Base-by-base conservation (phyloP, 768 basidiomycete genomes). In the Dentipellis fragilis region DNA sequence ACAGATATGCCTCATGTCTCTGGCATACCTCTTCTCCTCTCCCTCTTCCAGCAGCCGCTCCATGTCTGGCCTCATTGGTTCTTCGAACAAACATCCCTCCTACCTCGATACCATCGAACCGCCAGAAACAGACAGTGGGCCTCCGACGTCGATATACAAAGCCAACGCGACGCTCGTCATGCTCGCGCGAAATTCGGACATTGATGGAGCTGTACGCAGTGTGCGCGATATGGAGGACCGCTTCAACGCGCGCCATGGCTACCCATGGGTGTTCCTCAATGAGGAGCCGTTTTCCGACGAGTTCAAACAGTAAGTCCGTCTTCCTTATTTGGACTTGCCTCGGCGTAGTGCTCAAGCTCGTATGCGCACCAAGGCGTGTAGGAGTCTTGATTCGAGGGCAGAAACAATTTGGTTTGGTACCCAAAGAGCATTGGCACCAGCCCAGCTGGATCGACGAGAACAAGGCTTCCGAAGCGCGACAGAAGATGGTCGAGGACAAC, bases 401-500 rank as follows among this genome's bases (percentile, higher is more conserved):
- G 3, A 71, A 80, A 35, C 64, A 70, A 14, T 86, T 83, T 60
- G 84, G 82, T 8, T 64, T 74, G 2, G 80, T 90, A 22, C 79
- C 83, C 16, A 67, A 66, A 21, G 75, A 80, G 2, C 75, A 86
- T 52, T 89, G 87, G 87, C 69, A 72, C 58, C 87, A 89, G 65
- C 87, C 87, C 0, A 75, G 75, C 36, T 86, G 78, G 80, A 80
- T 90, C 48, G 85, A 90, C 59, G 85, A 89, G 62, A 74, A 75
- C 10, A 73, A 74, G 46, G 88, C 87, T 0, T 68, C 66, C 2
- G 72, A 73, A 16, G 75, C 74, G 11, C 71, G 85, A 36, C 69
- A 77, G 40, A 72, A 74, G 54, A 78, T 89, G 76, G 73, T 68
- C 4, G 60, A 58, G 38, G 67, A 75, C 51, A 70, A 73, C 40